A percentile compares a stretch with the other conserved stretches of the same genome.
These are phyloP conservation scores for Phragmites australis DNA, from an alignment of 176 grass and related monocot genomes.

Conservation along the genomic window DNA sequence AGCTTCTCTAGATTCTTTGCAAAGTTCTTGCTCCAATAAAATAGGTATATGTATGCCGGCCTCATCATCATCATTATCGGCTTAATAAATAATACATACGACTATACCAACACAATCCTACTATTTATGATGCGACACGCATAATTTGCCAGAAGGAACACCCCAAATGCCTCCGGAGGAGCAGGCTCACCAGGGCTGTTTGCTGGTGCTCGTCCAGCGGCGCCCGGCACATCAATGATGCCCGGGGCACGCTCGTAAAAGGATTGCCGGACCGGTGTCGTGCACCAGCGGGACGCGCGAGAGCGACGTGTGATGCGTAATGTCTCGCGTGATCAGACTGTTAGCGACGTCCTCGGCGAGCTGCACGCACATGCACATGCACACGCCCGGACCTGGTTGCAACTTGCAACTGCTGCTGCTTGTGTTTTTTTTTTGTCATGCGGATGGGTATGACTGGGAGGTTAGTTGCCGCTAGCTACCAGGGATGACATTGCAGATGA, in stretches of 20 bases:
- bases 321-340: conserved; percentile 16
- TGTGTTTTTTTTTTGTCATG: not conserved
- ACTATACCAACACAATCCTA: not conserved
- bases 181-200: not conserved
- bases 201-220: conserved; percentile 18
- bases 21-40: not conserved
- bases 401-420: not conserved
- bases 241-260: not conserved
- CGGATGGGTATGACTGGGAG: not conserved
- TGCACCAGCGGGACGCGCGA: conserved; percentile 20
- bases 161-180: not conserved
- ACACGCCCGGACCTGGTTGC: conserved; percentile 26
- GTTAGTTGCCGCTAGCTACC: conserved; percentile 35
- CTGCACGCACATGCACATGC: conserved; percentile 15
- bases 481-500: conserved; percentile 8
- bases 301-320: conserved; percentile 8
- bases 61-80: not conserved
- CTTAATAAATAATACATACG: not conserved
- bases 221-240: conserved; percentile 13
- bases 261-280: conserved; percentile 33
- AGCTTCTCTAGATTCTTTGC: not conserved
- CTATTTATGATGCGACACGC: too few relatives aligned
- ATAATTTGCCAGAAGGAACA: not conserved
- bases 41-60: not conserved
- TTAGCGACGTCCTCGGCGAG: conserved; percentile 8